Conservation (phyloP, 768 basidiomycete species). For the Trametes elegans region DNA sequence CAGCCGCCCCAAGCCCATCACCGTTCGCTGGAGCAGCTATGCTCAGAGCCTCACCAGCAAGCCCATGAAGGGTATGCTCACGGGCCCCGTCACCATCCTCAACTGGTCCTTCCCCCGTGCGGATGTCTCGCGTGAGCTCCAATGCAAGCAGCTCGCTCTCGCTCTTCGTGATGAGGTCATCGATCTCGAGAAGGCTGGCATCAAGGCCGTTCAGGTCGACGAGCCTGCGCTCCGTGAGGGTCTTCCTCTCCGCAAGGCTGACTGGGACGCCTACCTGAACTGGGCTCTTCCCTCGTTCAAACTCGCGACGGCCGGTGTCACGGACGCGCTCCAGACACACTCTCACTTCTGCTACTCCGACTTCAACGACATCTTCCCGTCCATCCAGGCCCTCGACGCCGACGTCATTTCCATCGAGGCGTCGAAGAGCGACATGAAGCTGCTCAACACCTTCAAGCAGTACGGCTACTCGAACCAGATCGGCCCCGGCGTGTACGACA, state of each 20-base stretch:
- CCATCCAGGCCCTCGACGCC: slow-evolving; percentile 93
- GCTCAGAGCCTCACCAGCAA: slow-evolving; percentile 90
- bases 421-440: slow-evolving; percentile 98
- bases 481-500: slow-evolving; percentile 97
- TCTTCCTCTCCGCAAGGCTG: slow-evolving; percentile 91
- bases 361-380: slow-evolving; percentile 98
- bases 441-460: slow-evolving; percentile 91
- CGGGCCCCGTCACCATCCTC: slow-evolving; percentile 96
- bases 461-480: slow-evolving; percentile 97
- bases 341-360: slow-evolving; percentile 99
- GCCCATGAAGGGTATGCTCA: slow-evolving; percentile 99
- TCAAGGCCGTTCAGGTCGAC: slow-evolving; percentile 98
- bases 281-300: slow-evolving; percentile 99
- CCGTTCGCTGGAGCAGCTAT: slow-evolving; percentile 95
- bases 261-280: slow-evolving; percentile 94
- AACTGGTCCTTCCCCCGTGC: slow-evolving; percentile 99
- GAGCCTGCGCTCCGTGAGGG: slow-evolving; percentile 99
- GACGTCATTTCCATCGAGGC: slow-evolving; percentile 99
- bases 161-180: slow-evolving; percentile 97
- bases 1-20: slow-evolving; percentile 89
- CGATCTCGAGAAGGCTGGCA: slow-evolving; percentile 95
- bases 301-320: slow-evolving; percentile 93
- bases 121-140: slow-evolving; percentile 92
- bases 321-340: slow-evolving; percentile 92
- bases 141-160: slow-evolving; percentile 97